These are phyloP conservation scores for Endotrypanum monterogeii DNA, from an alignment of 208 protist genomes.

Conservation along the genomic window DNA sequence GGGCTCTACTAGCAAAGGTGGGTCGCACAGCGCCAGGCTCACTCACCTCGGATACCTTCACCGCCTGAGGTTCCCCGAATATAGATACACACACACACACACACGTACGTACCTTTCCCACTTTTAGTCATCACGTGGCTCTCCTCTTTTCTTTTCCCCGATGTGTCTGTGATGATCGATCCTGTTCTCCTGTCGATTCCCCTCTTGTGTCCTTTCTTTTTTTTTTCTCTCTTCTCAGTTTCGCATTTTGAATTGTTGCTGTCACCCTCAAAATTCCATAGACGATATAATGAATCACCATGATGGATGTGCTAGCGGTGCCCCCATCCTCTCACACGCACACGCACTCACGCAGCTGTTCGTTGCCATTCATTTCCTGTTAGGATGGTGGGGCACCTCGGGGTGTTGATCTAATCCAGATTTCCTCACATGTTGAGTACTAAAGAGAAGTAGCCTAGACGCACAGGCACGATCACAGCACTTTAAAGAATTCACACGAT, in stretches of 20 bases:
- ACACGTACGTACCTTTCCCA: too few species aligned
- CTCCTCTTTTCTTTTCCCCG: not conserved
- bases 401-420: too few species aligned
- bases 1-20: not conserved
- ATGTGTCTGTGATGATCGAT: not conserved
- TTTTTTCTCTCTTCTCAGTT: constrained; percentile 2
- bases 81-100: too few species aligned
- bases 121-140: too few species aligned
- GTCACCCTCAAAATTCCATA: not conserved
- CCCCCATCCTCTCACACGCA: not conserved
- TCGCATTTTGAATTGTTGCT: not conserved
- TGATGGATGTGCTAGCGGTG: not conserved
- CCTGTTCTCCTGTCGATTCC: not conserved
- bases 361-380: too few species aligned
- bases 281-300: not conserved
- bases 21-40: not conserved
- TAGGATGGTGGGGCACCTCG: too few species aligned
- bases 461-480: not conserved
- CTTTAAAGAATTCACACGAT: not conserved
- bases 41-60: not conserved
- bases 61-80: too few species aligned
- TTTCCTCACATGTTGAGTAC: not conserved
- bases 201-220: not conserved
- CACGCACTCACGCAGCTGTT: too few species aligned
- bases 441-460: not conserved